Evolutionary conservation across 441 rosid species (phyloP), one percentile per base, ranked within the genome.

Genomic region (Daphne laureola): DNA sequence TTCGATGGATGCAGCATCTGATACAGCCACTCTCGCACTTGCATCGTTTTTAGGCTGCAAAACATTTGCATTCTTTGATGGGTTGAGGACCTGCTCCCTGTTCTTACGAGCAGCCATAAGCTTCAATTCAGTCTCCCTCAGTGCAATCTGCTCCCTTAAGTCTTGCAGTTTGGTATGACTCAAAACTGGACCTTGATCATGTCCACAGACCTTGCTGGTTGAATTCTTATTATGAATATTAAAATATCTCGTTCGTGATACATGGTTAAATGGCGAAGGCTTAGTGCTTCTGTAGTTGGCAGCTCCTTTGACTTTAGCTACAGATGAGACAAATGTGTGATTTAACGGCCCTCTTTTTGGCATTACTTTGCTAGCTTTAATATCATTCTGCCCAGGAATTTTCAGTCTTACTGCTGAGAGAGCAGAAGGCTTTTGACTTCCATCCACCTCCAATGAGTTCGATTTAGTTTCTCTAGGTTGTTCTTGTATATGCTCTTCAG

Each of bases 121-220:
- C 78, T 79, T 92, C 77, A 78, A 71, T 69, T 86, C 88, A 57
- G 67, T 77, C 79, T 92, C 97, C 49, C 92, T 82, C 51, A 72
- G 78, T 14, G 94, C 96, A 81, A 92, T 92, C 84, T 84, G 90
- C 78, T 83, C 92, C 78, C 86, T 81, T 73, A 92, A 77, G 58
- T 89, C 97, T 70, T 43, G 77, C 63, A 84, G 86, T 66, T 92
- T 72, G 55, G 57, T 68, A 54, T 61, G 71, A 66, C 59, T 82
- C 56, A 70, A 66, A 47, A 68, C 77, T 55, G 51, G 62, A 61
- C 52, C 76, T 64, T 57, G 85, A 42, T 71, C 87, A 64, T 58
- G 56, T 56, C 60, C 72, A 62, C 11, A 65, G 58, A 72, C 81
- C 57, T 69, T 83, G 73, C 64, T 72, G 46, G 63, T 71, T 42